phyloP scores from a whole-genome alignment of 169 alveolate genomes.

The Pseudocohnilembus persalinus region DNA sequence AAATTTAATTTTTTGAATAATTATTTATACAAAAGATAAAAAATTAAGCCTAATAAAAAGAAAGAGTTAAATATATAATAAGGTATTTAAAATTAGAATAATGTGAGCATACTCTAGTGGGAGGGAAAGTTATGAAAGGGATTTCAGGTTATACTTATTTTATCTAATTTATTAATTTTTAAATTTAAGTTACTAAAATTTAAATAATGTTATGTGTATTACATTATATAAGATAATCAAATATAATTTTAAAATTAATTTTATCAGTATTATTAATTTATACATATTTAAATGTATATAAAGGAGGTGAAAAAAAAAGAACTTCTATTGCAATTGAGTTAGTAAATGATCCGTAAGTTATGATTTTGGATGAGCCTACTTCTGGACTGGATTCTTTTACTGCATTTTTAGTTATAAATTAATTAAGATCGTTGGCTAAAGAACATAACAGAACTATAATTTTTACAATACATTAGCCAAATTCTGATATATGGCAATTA shows the following conservation, averaged over 20 bases:
- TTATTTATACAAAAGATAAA: too few relatives aligned
- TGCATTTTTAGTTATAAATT: conserved; percentile 50
- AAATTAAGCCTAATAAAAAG: conserved; percentile 32
- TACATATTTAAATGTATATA: too few relatives aligned
- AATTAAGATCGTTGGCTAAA: conserved; percentile 72
- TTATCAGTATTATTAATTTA: too few relatives aligned
- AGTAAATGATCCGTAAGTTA: conserved; percentile 88
- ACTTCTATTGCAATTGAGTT: conserved; percentile 90
- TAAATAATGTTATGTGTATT: too few relatives aligned
- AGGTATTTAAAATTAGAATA: conserved; percentile 49
- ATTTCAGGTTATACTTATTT: too few relatives aligned
- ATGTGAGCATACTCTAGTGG: conserved; percentile 73
- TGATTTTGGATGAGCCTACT: too few relatives aligned
- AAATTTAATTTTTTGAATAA: too few relatives aligned
- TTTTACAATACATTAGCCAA: conserved; percentile 82
- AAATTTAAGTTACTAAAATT: too few relatives aligned
- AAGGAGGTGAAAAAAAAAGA: conserved; percentile 92
- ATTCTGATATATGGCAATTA: conserved; percentile 69
- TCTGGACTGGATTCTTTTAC: conserved; percentile 69
- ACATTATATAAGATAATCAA: too few relatives aligned
- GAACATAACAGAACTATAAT: conserved; percentile 65
- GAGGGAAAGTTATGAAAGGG: conserved; percentile 77
- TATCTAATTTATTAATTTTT: too few relatives aligned
- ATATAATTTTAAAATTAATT: too few relatives aligned
- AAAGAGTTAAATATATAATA: conserved; percentile 52